A percentile compares a stretch with the other conserved stretches of the same genome.
These are phyloP conservation scores for Auricularia sp. DNA, from an alignment of 768 basidiomycete species.

Conservation along the genomic window DNA sequence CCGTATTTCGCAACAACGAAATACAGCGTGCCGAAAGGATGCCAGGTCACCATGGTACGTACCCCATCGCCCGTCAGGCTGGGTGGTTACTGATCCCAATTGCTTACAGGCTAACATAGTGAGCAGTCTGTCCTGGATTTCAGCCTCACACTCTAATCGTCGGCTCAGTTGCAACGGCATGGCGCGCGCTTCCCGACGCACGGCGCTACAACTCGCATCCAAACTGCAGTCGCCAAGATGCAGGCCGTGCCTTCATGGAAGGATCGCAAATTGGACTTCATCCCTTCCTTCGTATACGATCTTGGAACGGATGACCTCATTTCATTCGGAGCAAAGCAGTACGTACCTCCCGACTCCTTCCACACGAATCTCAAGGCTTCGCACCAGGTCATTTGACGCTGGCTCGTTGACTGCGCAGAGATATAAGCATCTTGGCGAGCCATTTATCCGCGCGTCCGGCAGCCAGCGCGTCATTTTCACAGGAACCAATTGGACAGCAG, in stretches of 20 bases:
- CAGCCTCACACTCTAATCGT: background rate
- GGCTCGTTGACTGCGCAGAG: slow-evolving; percentile 44
- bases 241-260: slow-evolving; percentile 34
- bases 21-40: slow-evolving; percentile 41
- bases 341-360: slow-evolving; percentile 14
- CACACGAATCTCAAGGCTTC: background rate
- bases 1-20: slow-evolving; percentile 43
- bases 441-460: slow-evolving; percentile 45
- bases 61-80: background rate
- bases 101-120: slow-evolving; percentile 48
- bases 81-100: background rate
- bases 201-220: slow-evolving; percentile 34
- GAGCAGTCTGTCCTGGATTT: slow-evolving; percentile 15
- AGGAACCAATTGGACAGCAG: slow-evolving; percentile 61
- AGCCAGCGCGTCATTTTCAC: slow-evolving; percentile 53
- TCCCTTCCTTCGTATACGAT: slow-evolving; percentile 47
- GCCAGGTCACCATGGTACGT: slow-evolving; percentile 47
- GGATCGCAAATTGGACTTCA: slow-evolving; percentile 44
- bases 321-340: slow-evolving; percentile 61
- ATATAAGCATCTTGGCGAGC: slow-evolving; percentile 42
- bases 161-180: slow-evolving; percentile 61
- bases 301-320: slow-evolving; percentile 52
- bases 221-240: slow-evolving; percentile 43
- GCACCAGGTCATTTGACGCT: slow-evolving; percentile 37
- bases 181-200: slow-evolving; percentile 69